Conservation (phyloP, 2,329 filamentous ascomycete genomes). For the Exophiala mesophila region DNA sequence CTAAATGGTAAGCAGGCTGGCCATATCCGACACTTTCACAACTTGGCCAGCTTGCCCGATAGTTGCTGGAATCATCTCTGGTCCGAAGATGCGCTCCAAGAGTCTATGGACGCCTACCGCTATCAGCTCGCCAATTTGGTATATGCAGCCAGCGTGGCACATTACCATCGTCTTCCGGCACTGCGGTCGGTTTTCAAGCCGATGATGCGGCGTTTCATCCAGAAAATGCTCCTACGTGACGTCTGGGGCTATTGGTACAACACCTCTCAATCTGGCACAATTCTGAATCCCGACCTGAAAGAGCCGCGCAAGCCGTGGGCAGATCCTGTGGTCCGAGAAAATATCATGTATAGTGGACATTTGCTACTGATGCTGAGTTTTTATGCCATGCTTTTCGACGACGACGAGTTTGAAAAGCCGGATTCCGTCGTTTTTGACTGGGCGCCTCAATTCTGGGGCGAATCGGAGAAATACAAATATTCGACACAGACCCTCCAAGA, state of each 20-base stretch:
- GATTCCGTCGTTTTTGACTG: slow-evolving; percentile 35
- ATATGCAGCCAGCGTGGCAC: slow-evolving; percentile 35
- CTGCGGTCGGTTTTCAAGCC: slow-evolving; percentile 33
- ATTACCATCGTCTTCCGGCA: slow-evolving; percentile 38
- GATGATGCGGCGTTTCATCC: slow-evolving; percentile 35
- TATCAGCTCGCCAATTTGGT: slow-evolving; percentile 41
- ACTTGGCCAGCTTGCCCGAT: slow-evolving; percentile 17
- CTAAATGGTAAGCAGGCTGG: slow-evolving; percentile 15
- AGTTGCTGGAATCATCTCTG: slow-evolving; percentile 19
- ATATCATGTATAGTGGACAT: slow-evolving; percentile 43
- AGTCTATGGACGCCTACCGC: slow-evolving; percentile 32
- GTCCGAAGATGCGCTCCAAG: slow-evolving; percentile 33
- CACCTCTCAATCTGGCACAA: slow-evolving; percentile 33
- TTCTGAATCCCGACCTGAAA: slow-evolving; percentile 34
- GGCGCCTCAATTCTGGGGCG: slow-evolving; percentile 39
- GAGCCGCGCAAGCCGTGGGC: slow-evolving; percentile 41
- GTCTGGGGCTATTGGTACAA: slow-evolving; percentile 44
- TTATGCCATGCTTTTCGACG: slow-evolving; percentile 41
- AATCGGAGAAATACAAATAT: slow-evolving; percentile 35
- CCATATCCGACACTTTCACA: slow-evolving; percentile 20
- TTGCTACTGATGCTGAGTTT: slow-evolving; percentile 37
- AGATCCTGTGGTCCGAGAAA: slow-evolving; percentile 38
- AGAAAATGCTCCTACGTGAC: slow-evolving; percentile 40
- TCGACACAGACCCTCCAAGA: slow-evolving; percentile 32
- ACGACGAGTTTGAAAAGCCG: slow-evolving; percentile 36